phyloP scores from a whole-genome alignment of 2,329 filamentous ascomycete species.

The Cladosporium sp. region DNA sequence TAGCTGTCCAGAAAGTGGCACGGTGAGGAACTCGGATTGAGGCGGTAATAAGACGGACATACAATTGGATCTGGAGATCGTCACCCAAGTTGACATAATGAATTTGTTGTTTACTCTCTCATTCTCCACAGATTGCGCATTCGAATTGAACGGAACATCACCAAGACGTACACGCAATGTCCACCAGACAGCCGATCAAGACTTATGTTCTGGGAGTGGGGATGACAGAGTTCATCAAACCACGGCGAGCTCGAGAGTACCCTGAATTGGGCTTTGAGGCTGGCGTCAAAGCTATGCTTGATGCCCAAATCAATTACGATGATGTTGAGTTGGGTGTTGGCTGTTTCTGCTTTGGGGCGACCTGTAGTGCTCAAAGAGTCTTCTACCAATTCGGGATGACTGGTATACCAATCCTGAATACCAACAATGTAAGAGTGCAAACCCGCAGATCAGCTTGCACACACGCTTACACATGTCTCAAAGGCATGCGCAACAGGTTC shows the following conservation, averaged over 20 bases:
- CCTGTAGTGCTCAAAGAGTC: slow-evolving; percentile 89
- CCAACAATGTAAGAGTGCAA: slow-evolving; percentile 76
- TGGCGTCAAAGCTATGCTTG: slow-evolving; percentile 79
- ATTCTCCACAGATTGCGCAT: too few relatives aligned
- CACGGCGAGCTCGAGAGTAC: slow-evolving; percentile 89
- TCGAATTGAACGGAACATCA: not conserved
- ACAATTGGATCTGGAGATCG: too few relatives aligned
- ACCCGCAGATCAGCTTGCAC: too few relatives aligned
- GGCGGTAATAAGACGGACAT: too few relatives aligned
- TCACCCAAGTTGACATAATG: too few relatives aligned
- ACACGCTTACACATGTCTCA: too few relatives aligned
- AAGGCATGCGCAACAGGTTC: slow-evolving; percentile 80
- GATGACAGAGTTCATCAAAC: slow-evolving; percentile 99
- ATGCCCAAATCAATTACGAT: slow-evolving; percentile 91
- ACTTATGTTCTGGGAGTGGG: slow-evolving; percentile 91
- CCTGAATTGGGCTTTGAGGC: slow-evolving; percentile 93
- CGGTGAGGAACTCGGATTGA: too few relatives aligned
- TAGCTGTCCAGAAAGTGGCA: too few relatives aligned
- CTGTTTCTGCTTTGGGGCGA: slow-evolving; percentile 98
- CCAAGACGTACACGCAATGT: not conserved
- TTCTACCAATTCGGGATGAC: slow-evolving; percentile 99
- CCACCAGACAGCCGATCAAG: slow-evolving; percentile 12
- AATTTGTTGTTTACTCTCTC: too few relatives aligned
- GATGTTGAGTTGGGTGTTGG: slow-evolving; percentile 92
- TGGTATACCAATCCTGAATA: slow-evolving; percentile 92